Base-by-base conservation (phyloP, 768 basidiomycete genomes). In the Dentipellis fragilis region DNA sequence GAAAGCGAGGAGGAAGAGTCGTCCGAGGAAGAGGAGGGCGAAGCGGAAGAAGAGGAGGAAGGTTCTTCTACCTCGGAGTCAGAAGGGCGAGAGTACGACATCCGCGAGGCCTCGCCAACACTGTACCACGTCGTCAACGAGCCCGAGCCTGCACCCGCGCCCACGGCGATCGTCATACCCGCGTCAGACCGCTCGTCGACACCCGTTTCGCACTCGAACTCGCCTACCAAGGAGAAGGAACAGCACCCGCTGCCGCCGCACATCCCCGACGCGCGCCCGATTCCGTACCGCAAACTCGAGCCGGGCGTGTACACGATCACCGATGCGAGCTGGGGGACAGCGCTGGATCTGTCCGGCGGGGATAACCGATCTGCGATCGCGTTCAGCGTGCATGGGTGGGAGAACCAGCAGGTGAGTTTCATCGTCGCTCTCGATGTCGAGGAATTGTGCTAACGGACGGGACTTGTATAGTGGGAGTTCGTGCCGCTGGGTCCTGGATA, bases 341-440 rank as follows among this genome's bases (percentile, higher is more conserved):
- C 59, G 23, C 59, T 62, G 53, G 61, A 62, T 35, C 52, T 62
- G 11, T 57, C 58, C 10, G 51, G 56, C 11, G 59, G 47, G n/a
- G 59, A 62, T 23, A 57, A 51, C 29, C 46, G 54, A 34, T 57
- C 61, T 9, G 34, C 36, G 10, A 62, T 62, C 23, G 58, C 55
- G 1, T 62, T 60, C 45, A 55, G 51, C 8, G 40, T 54, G 34
- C 61, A 62, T 40, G 61, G 59, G 23, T 59, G 61, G 59, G 61
- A 62, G 19, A 59, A 62, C 11, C 61, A 62, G 23, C 61, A 55
- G 56, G 61, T 60, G 19, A 45, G 60, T 37, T 3, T 6, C 21
- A 4, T 1, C 17, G 22, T 19, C 21, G 4, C 6, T 23, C 9
- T 42, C 17, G 19, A 29, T 35, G 38, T n/a, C 35, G 21, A 1